These are phyloP conservation scores for Kluyveromyces siamensis DNA, from an alignment of 805 yeast genomes.

Conservation along the genomic window DNA sequence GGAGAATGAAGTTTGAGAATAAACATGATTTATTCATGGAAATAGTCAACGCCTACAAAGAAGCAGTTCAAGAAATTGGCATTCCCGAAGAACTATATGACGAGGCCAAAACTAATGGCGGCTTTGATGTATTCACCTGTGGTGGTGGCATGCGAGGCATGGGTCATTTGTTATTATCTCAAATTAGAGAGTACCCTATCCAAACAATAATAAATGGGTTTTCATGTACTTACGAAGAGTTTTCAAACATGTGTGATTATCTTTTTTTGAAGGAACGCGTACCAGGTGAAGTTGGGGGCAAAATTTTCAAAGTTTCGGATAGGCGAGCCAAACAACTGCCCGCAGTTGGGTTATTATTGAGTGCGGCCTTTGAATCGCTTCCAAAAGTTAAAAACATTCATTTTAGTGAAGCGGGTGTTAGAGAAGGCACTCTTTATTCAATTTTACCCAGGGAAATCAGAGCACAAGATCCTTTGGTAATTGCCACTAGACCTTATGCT, in stretches of 20 bases:
- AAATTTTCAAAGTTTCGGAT: conserved; percentile 56
- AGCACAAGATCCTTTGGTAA: conserved; percentile 57
- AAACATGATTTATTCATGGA: conserved; percentile 42
- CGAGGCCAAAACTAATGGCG: conserved; percentile 47
- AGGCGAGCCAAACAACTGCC: conserved; percentile 61
- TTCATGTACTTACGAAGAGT: conserved; percentile 46
- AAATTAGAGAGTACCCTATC: conserved; percentile 51
- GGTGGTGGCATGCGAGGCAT: conserved; percentile 72
- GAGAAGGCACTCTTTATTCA: conserved; percentile 67
- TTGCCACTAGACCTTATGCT: conserved; percentile 66
- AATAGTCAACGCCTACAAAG: conserved; percentile 40
- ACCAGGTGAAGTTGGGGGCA: conserved; percentile 33
- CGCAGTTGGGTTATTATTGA: conserved; percentile 53
- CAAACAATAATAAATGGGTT: conserved; percentile 65
- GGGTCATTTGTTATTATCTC: conserved; percentile 49
- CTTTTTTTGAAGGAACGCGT: conserved; percentile 39
- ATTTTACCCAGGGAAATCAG: conserved; percentile 49
- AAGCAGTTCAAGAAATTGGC: conserved; percentile 41
- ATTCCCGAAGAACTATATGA: conserved; percentile 43
- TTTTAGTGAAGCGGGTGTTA: conserved; percentile 68
- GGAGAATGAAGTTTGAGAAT: conserved; percentile 44
- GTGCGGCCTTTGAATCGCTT: conserved; percentile 53
- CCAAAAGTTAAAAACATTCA: conserved; percentile 55
- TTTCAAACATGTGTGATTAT: conserved; percentile 42
- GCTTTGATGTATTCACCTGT: conserved; percentile 54